Evolutionary conservation across 2,329 filamentous ascomycete species (phyloP), one percentile per base, ranked within the genome.

Genomic region (Mycosphaerella arachidis): DNA sequence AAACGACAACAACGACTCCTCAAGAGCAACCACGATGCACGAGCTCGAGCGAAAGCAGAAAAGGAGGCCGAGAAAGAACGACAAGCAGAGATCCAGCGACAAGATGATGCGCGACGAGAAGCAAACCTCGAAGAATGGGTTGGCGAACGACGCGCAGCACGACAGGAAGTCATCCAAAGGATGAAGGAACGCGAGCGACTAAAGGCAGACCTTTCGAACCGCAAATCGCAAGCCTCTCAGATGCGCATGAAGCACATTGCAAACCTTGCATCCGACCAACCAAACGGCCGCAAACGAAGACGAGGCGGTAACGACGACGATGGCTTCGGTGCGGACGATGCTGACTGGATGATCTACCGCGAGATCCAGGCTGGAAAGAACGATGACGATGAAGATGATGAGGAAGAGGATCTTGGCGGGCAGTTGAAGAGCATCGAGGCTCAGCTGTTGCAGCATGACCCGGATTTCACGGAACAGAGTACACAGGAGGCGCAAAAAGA

Each of bases 211-310:
- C 84, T 97, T 1, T 92, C 93, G 58, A 97, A 97, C 76, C 90
- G 94, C 71, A 99, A 99, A 75, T 97, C 92, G 0, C 86, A 97
- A 20, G 94, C 94, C 8, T 94, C 90, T 59, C 93, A 97, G 75
- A 95, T 96, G 77, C 90, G 94, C 64, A 99, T 99, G 94, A 97
- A 97, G 78, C 93, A 88, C 54, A 92, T 99, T 60, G 94, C 94
- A 61, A 97, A 96, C 71, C 86, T 99, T 1, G 94, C 94, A 3
- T 92, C 93, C 0, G 94, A 99, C 74, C 87, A 85, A 6, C 92
- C 93, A 0, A 77, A 76, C 6, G 68, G 70, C 24, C 92, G 92
- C 74, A 95, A 96, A 75, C 85, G 93, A 58, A 82, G 91, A 13
- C 86, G 92, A 18, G 92, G 91, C 4, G 92, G 97, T 71, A 33